These are phyloP conservation scores for Secale cereale DNA, from an alignment of 176 grass and related monocot species.

Conservation along the genomic window DNA sequence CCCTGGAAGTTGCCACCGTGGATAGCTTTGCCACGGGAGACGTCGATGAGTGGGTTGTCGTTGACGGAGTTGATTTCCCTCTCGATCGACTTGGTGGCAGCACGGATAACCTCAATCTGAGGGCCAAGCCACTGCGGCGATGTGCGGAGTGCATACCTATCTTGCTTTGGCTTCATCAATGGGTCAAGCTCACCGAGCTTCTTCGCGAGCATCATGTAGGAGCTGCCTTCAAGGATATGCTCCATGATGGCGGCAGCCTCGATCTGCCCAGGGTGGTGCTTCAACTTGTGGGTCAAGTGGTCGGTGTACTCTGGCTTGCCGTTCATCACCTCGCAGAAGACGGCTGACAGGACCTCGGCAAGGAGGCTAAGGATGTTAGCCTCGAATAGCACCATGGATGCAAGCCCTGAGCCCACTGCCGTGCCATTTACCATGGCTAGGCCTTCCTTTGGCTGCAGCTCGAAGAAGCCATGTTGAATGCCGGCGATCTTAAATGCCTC, in stretches of 20 bases:
- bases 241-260: constrained; percentile 93
- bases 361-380: constrained; percentile 62
- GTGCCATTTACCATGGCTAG: constrained; percentile 91
- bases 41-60: constrained; percentile 88
- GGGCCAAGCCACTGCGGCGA: constrained; percentile 92
- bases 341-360: constrained; percentile 63
- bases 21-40: constrained; percentile 61
- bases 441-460: constrained; percentile 86
- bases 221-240: constrained; percentile 75
- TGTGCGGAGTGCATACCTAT: constrained; percentile 87
- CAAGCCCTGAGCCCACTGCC: constrained; percentile 73
- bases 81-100: constrained; percentile 68
- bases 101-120: constrained; percentile 82
- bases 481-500: constrained; percentile 63
- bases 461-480: constrained; percentile 54
- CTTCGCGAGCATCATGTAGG: constrained; percentile 64
- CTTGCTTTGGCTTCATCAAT: constrained; percentile 86
- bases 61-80: constrained; percentile 91
- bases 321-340: constrained; percentile 90
- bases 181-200: constrained; percentile 75
- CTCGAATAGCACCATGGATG: constrained; percentile 70
- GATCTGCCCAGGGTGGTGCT: constrained; percentile 88
- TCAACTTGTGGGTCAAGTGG: constrained; percentile 86
- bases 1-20: constrained; percentile 93
- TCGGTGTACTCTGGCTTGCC: constrained; percentile 88